Base-by-base conservation (phyloP, 805 yeast genomes). In the Blastobotrys attinorum region DNA sequence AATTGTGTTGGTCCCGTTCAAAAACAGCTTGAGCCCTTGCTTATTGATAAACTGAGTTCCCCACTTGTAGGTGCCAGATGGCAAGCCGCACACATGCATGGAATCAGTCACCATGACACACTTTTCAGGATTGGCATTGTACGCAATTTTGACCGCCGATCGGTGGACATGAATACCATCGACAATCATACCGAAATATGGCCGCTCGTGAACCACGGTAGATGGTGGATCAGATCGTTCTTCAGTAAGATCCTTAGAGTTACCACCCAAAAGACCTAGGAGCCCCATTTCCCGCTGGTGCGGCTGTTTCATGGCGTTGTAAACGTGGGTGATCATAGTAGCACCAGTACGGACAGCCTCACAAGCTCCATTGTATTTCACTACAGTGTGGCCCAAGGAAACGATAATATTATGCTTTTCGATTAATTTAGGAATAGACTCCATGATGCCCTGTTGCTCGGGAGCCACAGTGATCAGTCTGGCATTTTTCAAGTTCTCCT, bases 161-260 rank as follows among this genome's bases (percentile, higher is more conserved):
- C 79, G 78, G 49, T 75, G 78, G 25, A 76, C 78, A 51, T 76
- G 82, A 41, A 75, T 71, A 4, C 80, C 80, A 58, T 77, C 82
- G 38, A 73, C 70, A 43, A 76, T 75, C 35, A 76, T 54, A 5
- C 82, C 81, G 47, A 64, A 76, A 49, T 60, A 74, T 16, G 81
- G 81, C 40, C 49, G 53, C 22, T 40, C 34, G 21, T 33, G 22
- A 34, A 23, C 22, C 21, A 37, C 31, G 5, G 37, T 5, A 29
- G 31, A n/a, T 5, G 43, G 36, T 7, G 36, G 31, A 22, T 38
- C 18, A 10, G 37, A 32, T 8, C 42, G 29, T 4, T 31, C 17
- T 20, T 40, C 31, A 18, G 37, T 22, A 41, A 50, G 45, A 34
- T 53, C 57, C 35, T 37, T 46, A 31, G 51, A 47, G 3, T 69